Base-by-base conservation (phyloP, 1,284 basidiomycete genomes). In the Cutaneotrichosporon cavernicola region DNA sequence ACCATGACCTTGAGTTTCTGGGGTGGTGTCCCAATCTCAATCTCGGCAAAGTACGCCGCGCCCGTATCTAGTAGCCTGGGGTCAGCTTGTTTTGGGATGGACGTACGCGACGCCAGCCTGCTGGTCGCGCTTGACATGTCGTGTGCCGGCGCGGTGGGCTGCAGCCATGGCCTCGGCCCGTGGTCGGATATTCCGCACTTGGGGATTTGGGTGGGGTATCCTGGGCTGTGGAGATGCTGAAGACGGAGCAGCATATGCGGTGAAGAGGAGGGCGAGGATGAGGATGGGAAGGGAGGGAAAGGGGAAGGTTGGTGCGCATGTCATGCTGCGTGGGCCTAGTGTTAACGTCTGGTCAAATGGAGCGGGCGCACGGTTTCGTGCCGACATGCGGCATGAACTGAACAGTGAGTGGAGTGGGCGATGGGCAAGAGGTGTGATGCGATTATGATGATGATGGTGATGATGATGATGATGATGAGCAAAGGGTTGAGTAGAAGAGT, bases 1-100 rank as follows among this genome's bases (percentile, higher is more conserved):
- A 86, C 77, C 56, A 86, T 81, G 55, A 86, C 82, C 63, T 82
- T 81, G 71, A 87, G 84, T 34, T 72, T 64, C 73, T 87, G 85
- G 1, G 74, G 70, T 9, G 81, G 81, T 9, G 78, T 81, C 34
- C 84, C 58, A 7, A 59, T 47, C 4, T 67, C 61, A 1, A 77
- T 70, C 18, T 67, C 60, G 5, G 72, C 76, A 26, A 73, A 70
- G 57, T 77, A 77, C 18, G 70, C 71, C 26, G 75, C 73, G 50
- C 77, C 76, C 6, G 73, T 67, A 21, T 73, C 68, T 26, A 71
- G 74, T 4, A 74, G 66, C 61, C 75, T 75, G 59, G 68, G 9
- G 68, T 70, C 18, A 74, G 43, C 43, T 43, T 18, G 40, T 46
- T 18, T 18, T 40, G 13, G 38, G 9, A 16, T 40, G 38, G 13